Conservation (phyloP, 345 rosid species). For the Clarkia xantiana region DNA sequence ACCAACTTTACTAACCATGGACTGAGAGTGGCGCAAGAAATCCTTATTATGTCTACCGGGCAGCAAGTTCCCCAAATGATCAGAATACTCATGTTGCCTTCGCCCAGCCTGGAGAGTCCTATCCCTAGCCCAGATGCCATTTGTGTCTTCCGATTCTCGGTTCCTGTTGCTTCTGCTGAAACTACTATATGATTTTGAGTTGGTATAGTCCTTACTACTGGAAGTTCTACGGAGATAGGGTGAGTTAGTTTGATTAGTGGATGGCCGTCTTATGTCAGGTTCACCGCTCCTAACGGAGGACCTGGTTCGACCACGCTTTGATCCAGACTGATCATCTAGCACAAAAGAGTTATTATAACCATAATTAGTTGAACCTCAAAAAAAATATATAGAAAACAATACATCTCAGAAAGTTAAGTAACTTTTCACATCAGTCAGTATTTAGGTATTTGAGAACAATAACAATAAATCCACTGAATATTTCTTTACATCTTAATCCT, state of each 20-base stretch:
- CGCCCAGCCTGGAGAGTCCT: constrained; percentile 22
- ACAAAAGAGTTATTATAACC: not conserved
- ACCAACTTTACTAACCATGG: constrained; percentile 25
- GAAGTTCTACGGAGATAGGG: constrained; percentile 28
- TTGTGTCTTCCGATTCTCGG: constrained; percentile 19
- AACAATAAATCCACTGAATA: too few species aligned
- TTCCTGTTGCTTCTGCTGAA: constrained; percentile 23
- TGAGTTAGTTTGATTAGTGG: constrained; percentile 24
- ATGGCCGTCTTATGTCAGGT: not conserved
- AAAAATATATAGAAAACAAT: not conserved
- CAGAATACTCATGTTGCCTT: constrained; percentile 24
- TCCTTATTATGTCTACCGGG: constrained; percentile 30
- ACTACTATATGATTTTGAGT: constrained; percentile 22
- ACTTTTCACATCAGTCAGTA: too few species aligned
- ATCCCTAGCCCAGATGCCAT: constrained; percentile 25
- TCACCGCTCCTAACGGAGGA: constrained; percentile 15
- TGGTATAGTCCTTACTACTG: constrained; percentile 24
- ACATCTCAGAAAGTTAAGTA: not conserved
- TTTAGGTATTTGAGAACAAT: too few species aligned
- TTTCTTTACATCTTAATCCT: too few species aligned
- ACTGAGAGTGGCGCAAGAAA: constrained; percentile 32
- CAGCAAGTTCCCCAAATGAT: constrained; percentile 23
- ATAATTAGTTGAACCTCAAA: not conserved
- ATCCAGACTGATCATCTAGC: constrained; percentile 21
- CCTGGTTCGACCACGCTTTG: constrained; percentile 20